Conservation (phyloP, 129 eudicot genomes). For the Saussurea involucrata region DNA sequence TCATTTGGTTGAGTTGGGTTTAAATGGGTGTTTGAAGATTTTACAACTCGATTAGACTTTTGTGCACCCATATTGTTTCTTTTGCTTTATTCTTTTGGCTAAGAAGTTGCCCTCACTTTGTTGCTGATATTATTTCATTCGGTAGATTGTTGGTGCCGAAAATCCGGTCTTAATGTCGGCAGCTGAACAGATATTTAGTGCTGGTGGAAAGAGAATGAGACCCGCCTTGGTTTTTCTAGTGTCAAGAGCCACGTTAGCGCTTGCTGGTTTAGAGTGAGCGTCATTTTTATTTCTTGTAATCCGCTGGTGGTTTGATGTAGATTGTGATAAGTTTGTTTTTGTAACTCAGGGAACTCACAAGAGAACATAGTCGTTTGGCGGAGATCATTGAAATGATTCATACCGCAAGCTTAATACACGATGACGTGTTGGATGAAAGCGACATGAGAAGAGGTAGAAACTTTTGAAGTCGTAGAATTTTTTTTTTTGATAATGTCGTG, state of each 20-base stretch:
- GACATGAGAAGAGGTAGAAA: constrained; percentile 88
- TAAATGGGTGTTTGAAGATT: background rate
- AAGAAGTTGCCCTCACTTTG: background rate
- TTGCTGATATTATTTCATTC: constrained; percentile 28
- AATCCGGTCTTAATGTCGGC: constrained; percentile 91
- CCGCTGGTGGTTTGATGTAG: background rate
- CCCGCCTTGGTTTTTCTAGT: constrained; percentile 93
- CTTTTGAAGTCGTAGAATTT: background rate
- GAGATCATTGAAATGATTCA: constrained; percentile 98
- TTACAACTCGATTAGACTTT: background rate
- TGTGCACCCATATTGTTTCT: background rate
- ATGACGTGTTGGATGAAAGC: constrained; percentile 92
- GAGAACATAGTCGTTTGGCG: constrained; percentile 87
- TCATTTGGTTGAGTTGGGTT: background rate
- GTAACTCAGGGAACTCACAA: constrained; percentile 74
- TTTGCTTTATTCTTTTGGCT: background rate
- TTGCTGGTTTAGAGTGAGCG: constrained; percentile 74
- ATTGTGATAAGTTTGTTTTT: background rate
- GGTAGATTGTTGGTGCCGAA: constrained; percentile 97
- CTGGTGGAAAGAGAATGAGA: constrained; percentile 98
- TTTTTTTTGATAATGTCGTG: background rate
- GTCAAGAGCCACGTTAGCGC: constrained; percentile 80
- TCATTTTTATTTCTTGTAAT: background rate
- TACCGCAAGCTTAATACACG: constrained; percentile 94
- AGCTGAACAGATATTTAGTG: constrained; percentile 95